Percentiles rank a stretch among this genome's conserved stretches.
Evolutionary conservation across 768 basidiomycete genomes (phyloP).

Genomic region (Russula emetica): DNA sequence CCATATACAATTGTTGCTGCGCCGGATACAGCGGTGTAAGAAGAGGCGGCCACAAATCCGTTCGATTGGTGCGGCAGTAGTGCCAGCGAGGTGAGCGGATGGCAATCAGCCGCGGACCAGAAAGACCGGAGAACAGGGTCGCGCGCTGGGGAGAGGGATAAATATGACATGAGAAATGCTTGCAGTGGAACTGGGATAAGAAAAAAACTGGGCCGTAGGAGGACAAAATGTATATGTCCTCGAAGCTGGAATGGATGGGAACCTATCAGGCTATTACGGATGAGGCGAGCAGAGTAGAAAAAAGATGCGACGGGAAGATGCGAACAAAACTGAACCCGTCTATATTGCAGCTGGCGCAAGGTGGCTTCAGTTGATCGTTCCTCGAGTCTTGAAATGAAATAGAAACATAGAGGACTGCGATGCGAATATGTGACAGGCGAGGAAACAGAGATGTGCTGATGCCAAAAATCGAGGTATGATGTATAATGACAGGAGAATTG

Average conservation of each 20-base stretch:
- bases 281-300: slow-evolving; percentile 30
- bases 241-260: slow-evolving; percentile 28
- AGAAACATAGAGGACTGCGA: slow-evolving; percentile 8
- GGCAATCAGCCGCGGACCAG: slow-evolving; percentile 9
- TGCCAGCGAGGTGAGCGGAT: neutral
- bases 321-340: slow-evolving; percentile 31
- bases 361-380: slow-evolving; percentile 25
- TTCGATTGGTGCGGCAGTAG: slow-evolving; percentile 1
- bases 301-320: slow-evolving; percentile 32
- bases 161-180: slow-evolving; percentile 36
- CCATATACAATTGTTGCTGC: slow-evolving; percentile 12
- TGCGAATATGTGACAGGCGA: slow-evolving; percentile 33
- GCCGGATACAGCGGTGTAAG: slow-evolving; percentile 1
- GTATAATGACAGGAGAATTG: slow-evolving; percentile 15
- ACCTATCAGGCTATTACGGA: slow-evolving; percentile 30
- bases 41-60: neutral
- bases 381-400: slow-evolving; percentile 22
- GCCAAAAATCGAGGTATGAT: slow-evolving; percentile 18
- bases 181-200: slow-evolving; percentile 32
- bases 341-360: slow-evolving; percentile 26
- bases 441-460: slow-evolving; percentile 26
- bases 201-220: slow-evolving; percentile 39
- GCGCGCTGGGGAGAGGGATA: slow-evolving; percentile 32
- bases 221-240: slow-evolving; percentile 68
- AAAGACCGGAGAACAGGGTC: slow-evolving; percentile 29